Evolutionary conservation across 2,329 filamentous ascomycete species (phyloP).

Genomic region (Cytospora leucostoma): DNA sequence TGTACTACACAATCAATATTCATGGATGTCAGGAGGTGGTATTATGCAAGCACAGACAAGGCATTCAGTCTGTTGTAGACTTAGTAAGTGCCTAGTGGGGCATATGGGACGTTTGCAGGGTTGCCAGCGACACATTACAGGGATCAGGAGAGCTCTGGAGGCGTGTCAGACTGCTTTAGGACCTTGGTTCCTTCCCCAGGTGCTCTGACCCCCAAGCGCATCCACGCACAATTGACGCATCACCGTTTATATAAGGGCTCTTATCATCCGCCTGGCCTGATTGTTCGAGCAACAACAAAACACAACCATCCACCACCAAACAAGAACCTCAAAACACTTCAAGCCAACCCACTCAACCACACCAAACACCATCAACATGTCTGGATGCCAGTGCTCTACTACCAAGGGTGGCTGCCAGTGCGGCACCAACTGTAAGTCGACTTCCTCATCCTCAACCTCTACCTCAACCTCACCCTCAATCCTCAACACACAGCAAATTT

Average conservation of each 20-base stretch:
- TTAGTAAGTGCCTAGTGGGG: too few species aligned
- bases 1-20: not conserved
- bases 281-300: not conserved
- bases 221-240: slow-evolving; percentile 21
- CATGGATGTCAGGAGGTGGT: too few species aligned
- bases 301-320: slow-evolving; percentile 3
- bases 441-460: not conserved
- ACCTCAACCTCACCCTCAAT: not conserved
- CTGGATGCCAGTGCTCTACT: slow-evolving; percentile 24
- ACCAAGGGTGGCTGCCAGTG: slow-evolving; percentile 20
- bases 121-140: slow-evolving; percentile 5
- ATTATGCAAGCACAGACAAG: too few species aligned
- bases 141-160: not conserved
- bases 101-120: not conserved
- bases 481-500: not conserved
- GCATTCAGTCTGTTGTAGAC: too few species aligned
- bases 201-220: not conserved
- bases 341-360: not conserved
- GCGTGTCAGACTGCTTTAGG: too few species aligned
- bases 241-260: slow-evolving; percentile 14
- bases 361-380: slow-evolving; percentile 19
- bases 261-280: not conserved
- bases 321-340: not conserved
- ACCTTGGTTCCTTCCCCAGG: not conserved
- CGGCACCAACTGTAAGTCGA: slow-evolving; percentile 1